Conservation (phyloP, 1,139 yeast genomes). For the Candida sanyaensis region DNA sequence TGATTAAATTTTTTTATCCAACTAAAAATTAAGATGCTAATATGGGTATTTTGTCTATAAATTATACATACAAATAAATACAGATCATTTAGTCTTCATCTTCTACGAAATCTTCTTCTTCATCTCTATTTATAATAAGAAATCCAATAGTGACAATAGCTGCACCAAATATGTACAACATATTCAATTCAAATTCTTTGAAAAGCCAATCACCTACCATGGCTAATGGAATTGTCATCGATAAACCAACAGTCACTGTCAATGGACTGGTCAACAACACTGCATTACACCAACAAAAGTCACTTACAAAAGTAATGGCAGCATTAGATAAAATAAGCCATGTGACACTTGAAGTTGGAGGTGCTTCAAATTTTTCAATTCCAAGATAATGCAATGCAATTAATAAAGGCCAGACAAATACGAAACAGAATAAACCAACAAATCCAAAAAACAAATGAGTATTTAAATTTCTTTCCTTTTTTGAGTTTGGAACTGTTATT, state of each 20-base stretch:
- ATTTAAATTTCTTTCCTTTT: constrained; percentile 72
- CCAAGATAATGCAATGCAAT: constrained; percentile 62
- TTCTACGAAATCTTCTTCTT: constrained; percentile 55
- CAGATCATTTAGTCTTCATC: constrained; percentile 12
- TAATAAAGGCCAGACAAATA: constrained; percentile 83
- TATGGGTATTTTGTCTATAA: not conserved
- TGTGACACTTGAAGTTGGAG: constrained; percentile 55
- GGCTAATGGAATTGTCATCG: constrained; percentile 92
- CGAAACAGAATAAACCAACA: constrained; percentile 80
- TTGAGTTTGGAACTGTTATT: constrained; percentile 46
- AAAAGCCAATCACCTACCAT: constrained; percentile 86
- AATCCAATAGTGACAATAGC: constrained; percentile 77
- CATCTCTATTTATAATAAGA: constrained; percentile 77
- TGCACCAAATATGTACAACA: constrained; percentile 78
- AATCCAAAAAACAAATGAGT: constrained; percentile 91
- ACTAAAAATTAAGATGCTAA: not conserved
- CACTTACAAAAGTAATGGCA: constrained; percentile 77
- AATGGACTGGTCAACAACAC: constrained; percentile 90
- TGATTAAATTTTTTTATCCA: not conserved
- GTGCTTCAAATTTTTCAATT: constrained; percentile 71
- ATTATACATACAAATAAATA: not conserved
- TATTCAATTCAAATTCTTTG: constrained; percentile 61
- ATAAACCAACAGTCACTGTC: constrained; percentile 92
- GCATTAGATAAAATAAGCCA: constrained; percentile 64
- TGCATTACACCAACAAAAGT: constrained; percentile 95